Evolutionary conservation across 306 rosid genomes (phyloP).

Genomic region (Oemleria cerasiformis): DNA sequence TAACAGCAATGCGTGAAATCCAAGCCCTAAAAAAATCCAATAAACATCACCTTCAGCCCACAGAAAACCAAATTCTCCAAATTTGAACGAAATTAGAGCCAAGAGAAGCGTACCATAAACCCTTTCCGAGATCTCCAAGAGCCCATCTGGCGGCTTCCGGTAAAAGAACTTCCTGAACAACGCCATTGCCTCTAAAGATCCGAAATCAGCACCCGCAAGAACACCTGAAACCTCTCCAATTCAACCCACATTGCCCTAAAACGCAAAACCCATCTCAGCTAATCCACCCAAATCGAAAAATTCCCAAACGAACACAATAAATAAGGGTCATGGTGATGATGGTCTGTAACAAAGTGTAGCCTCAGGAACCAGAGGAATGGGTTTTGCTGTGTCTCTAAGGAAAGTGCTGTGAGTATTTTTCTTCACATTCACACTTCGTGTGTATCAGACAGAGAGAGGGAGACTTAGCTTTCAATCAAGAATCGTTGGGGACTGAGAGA

Average conservation of each 20-base stretch:
- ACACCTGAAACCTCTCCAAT: slow-evolving; percentile 32
- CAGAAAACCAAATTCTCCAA: not conserved
- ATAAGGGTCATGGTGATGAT: slow-evolving; percentile 28
- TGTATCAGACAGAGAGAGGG: slow-evolving; percentile 25
- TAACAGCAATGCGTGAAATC: slow-evolving; percentile 11
- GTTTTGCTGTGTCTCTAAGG: slow-evolving; percentile 73
- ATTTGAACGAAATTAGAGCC: slow-evolving; percentile 21
- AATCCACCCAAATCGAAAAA: slow-evolving; percentile 31
- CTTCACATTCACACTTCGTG: slow-evolving; percentile 57
- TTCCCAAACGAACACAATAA: slow-evolving; percentile 30
- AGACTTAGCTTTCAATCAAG: slow-evolving; percentile 89
- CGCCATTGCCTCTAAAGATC: slow-evolving; percentile 70
- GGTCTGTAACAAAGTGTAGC: slow-evolving; percentile 42
- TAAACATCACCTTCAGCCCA: slow-evolving; percentile 21
- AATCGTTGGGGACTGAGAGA: slow-evolving; percentile 29
- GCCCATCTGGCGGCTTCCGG: slow-evolving; percentile 98
- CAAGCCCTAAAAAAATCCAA: not conserved
- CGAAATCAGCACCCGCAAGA: slow-evolving; percentile 27
- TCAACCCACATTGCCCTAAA: slow-evolving; percentile 41
- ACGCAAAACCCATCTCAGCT: slow-evolving; percentile 23
- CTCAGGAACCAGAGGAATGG: slow-evolving; percentile 55
- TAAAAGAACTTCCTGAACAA: slow-evolving; percentile 86
- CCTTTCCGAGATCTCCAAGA: slow-evolving; percentile 86
- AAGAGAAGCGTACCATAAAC: slow-evolving; percentile 74
- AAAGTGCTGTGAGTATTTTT: slow-evolving; percentile 44